Percentiles rank a stretch among this genome's conserved stretches.
These are phyloP conservation scores for Pestalotiopsis sp. DNA, from an alignment of 2,329 filamentous ascomycete species.

Conservation along the genomic window DNA sequence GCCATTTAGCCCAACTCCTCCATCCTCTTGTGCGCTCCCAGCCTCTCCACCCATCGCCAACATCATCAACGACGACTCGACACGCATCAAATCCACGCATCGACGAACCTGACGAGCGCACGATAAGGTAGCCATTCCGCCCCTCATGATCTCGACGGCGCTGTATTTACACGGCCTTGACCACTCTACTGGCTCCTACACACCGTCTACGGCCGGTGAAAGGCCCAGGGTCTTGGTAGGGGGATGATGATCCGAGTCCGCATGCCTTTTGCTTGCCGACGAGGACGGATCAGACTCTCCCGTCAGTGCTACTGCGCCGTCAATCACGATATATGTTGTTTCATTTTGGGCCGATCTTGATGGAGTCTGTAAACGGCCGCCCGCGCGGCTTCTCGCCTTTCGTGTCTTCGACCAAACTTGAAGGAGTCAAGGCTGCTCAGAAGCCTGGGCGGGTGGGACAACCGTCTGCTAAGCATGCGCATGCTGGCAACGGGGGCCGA, in stretches of 20 bases:
- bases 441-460: slow-evolving; percentile 13
- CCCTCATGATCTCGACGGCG: not conserved
- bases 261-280: slow-evolving; percentile 13
- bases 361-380: not conserved
- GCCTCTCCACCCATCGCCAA: too few relatives aligned
- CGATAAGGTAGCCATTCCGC: not conserved
- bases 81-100: not conserved
- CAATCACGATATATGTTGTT: not conserved
- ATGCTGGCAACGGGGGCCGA: slow-evolving; percentile 6
- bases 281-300: not conserved
- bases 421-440: slow-evolving; percentile 12
- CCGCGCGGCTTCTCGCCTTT: not conserved
- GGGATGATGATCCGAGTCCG: slow-evolving; percentile 9
- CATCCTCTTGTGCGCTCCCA: too few relatives aligned
- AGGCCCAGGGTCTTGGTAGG: slow-evolving; percentile 12
- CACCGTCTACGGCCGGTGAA: slow-evolving; percentile 12
- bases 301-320: slow-evolving; percentile 11
- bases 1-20: too few relatives aligned
- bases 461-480: slow-evolving; percentile 1
- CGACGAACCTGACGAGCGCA: not conserved
- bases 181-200: slow-evolving; percentile 8
- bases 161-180: slow-evolving; percentile 1
- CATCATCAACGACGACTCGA: not conserved
- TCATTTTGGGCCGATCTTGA: not conserved
- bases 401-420: slow-evolving; percentile 4